Conservation (phyloP, 1,284 basidiomycete species). For the Papiliotrema nemorosa region DNA sequence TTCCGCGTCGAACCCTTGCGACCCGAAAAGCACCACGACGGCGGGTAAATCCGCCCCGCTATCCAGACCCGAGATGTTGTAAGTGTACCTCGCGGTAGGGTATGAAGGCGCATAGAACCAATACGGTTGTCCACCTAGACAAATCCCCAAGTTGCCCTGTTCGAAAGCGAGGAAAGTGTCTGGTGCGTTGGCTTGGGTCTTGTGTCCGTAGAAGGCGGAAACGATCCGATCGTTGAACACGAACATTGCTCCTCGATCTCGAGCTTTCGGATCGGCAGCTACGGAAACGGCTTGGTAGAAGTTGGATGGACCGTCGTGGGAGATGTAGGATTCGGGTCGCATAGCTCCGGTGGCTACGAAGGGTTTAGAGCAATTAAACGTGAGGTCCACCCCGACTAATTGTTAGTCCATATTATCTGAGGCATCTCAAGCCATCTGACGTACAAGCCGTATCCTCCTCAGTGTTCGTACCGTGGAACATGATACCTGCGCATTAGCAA, state of each 20-base stretch:
- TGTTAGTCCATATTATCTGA: too few relatives aligned
- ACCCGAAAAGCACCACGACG: constrained; percentile 13
- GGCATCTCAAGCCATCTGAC: too few relatives aligned
- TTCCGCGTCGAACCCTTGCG: constrained; percentile 13
- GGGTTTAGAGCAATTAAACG: constrained; percentile 43
- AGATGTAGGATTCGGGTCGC: constrained; percentile 33
- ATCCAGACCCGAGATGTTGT: constrained; percentile 4
- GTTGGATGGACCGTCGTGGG: constrained; percentile 30
- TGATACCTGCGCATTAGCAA: constrained; percentile 8
- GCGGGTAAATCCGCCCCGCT: constrained; percentile 6
- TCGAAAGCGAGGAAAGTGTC: constrained; percentile 12
- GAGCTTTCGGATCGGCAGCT: constrained; percentile 16
- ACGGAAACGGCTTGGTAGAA: constrained; percentile 28
- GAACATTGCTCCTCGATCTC: constrained; percentile 29
- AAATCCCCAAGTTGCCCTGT: neutral
- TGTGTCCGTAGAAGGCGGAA: constrained; percentile 28
- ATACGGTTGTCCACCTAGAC: neutral
- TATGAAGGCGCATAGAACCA: constrained; percentile 1
- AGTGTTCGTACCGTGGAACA: constrained; percentile 37
- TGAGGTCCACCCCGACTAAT: constrained; percentile 29
- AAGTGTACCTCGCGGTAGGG: constrained; percentile 10
- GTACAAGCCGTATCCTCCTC: constrained; percentile 41
- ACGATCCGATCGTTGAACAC: constrained; percentile 41
- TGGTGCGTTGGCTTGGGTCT: constrained; percentile 25
- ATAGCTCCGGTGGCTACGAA: constrained; percentile 66